phyloP scores from a whole-genome alignment of 768 basidiomycete genomes.

The Suillus luteus region DNA sequence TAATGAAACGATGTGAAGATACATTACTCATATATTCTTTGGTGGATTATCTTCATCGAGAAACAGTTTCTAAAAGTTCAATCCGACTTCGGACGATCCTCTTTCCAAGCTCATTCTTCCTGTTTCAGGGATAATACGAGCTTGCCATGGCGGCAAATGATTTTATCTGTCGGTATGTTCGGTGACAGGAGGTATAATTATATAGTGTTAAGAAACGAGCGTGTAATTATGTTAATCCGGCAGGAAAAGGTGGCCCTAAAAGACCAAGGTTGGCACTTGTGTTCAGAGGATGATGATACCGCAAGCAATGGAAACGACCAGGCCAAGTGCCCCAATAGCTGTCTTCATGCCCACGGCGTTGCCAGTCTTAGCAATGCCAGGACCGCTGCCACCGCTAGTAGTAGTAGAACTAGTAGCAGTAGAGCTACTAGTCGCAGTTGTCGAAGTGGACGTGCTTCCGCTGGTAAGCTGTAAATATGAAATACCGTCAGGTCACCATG shows the following conservation, averaged over 20 bases:
- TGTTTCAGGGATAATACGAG: not conserved
- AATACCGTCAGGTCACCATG: not conserved
- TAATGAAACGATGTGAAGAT: not conserved
- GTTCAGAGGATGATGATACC: constrained; percentile 18
- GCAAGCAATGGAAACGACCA: constrained; percentile 17
- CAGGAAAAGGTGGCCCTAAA: not conserved
- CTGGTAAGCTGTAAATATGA: not conserved
- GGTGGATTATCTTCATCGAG: not conserved
- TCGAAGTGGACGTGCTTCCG: constrained; percentile 10
- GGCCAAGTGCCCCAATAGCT: constrained; percentile 5
- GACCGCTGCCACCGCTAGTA: constrained; percentile 2
- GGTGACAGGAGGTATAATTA: no score
- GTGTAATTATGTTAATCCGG: not conserved
- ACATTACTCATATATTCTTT: not conserved
- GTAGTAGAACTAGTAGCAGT: not conserved
- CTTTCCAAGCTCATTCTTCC: not conserved
- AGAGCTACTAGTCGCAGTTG: not conserved
- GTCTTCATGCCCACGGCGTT: constrained; percentile 14
- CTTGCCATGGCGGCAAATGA: not conserved
- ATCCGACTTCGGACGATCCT: not conserved
- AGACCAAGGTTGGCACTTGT: not conserved
- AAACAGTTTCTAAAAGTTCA: not conserved
- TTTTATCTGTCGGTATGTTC: not conserved
- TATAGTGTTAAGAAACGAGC: not conserved
- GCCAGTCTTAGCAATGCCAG: not conserved